Base-by-base conservation (phyloP, 371 early-diverging fungal species). In the Nematocida ausubeli region DNA sequence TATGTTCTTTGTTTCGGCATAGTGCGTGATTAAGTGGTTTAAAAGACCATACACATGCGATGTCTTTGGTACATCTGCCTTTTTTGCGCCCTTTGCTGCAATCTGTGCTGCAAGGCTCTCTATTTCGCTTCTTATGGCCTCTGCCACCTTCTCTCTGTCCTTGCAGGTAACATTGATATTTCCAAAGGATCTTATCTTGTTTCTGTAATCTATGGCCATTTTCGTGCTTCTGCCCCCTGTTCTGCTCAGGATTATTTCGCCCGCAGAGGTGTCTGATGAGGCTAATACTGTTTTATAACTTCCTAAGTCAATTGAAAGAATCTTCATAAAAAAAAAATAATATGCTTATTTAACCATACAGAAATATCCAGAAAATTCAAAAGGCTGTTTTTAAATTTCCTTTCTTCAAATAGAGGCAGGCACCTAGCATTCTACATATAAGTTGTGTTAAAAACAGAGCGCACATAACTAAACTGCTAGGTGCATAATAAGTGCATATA, bases 241-340 rank as follows among this genome's bases (percentile, higher is more conserved):
- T 40, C n/a, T 24, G 12, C 12, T 51, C 52, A 75, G 42, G 28
- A 75, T 32, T 47, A 75, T 35, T 65, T 75, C 78, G 22, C 65
- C 78, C 1, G 67, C 56, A 22, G 65, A 66, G 5, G 65, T 75
- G 40, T 75, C 78, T 32, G 78, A 75, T n/a, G 78, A 75, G 6
- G 78, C 78, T 16, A 64, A 32, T 32, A 66, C 67, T 42, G 54
- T 55, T 57, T 75, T 75, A 34, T 66, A 75, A 37, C 78, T 42
- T 37, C 78, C 78, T 54, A 75, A 50, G 35, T 75, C 78, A 39
- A 75, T 75, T 12, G 66, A 51, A 30, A 75, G 52, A 22, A 75
- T 63, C 40, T 75, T 75, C 78, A 75, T 75, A 42, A 64, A 75
- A 75, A 60, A 60, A 75, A 64, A 64, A 64, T 58, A 44, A 55